Conservation (phyloP, 169 alveolate species). For the Sarcocystis neurona region DNA sequence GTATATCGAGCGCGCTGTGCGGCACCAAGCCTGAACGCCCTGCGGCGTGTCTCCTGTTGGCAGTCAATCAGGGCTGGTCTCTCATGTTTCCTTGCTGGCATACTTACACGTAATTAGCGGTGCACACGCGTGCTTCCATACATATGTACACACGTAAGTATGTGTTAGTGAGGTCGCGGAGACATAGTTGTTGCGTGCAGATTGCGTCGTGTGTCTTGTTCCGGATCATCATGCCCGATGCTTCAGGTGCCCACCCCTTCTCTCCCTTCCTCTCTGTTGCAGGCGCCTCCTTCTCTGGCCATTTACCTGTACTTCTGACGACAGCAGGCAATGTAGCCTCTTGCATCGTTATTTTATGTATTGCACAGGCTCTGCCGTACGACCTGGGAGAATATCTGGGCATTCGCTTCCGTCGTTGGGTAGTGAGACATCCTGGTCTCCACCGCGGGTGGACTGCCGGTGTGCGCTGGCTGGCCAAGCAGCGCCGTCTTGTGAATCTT, state of each 20-base stretch:
- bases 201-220: too few relatives aligned
- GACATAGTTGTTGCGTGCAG: too few relatives aligned
- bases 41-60: too few relatives aligned
- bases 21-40: too few relatives aligned
- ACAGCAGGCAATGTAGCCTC: background rate
- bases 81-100: too few relatives aligned
- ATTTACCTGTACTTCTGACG: background rate
- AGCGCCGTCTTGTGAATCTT: background rate
- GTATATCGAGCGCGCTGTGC: too few relatives aligned
- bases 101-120: too few relatives aligned
- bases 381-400: conserved; percentile 17
- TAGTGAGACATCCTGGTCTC: background rate
- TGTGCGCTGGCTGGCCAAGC: background rate
- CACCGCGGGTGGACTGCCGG: background rate
- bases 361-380: conserved; percentile 24
- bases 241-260: background rate
- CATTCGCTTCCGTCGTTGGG: conserved; percentile 7
- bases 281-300: background rate
- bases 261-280: background rate
- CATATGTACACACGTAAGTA: too few relatives aligned
- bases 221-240: too few relatives aligned
- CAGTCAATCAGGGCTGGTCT: too few relatives aligned
- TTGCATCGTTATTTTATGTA: background rate
- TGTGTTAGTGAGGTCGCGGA: too few relatives aligned
- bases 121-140: too few relatives aligned